Base-by-base conservation (phyloP, 805 yeast species). In the Nakazawaea laoshanensis region DNA sequence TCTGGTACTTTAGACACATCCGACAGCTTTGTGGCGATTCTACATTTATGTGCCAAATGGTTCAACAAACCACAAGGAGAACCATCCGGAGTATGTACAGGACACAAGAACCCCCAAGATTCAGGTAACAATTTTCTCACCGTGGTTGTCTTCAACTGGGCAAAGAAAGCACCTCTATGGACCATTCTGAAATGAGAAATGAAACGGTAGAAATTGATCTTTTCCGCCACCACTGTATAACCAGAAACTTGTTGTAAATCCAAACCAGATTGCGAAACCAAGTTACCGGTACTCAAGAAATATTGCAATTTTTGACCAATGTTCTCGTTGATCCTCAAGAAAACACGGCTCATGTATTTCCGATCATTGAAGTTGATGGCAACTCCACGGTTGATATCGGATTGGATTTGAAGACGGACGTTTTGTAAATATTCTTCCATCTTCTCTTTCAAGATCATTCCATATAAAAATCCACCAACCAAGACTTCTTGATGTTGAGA, bases 61-160 rank as follows among this genome's bases (percentile, higher is more conserved):
- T 92, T 92, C 50, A 92, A 66, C 55, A 92, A 68, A 65, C 98
- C 98, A 77, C 98, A 92, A 14, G 98, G 98, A 32, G 97, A 83
- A 48, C 98, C 98, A 80, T 92, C 98, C 5, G 98, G 98, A 10
- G 98, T 92, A 59, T 92, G 98, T 16, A 92, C 98, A 9, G 98
- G 98, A 63, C 98, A 92, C 47, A 92, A 62, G 72, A 92, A 92
- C 3, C 98, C 98, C 98, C 98, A 92, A 1, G 96, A 84, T 58
- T 92, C 98, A 1, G 98, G 98, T 38, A 92, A 70, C 48, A 92
- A 66, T 57, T 92, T 92, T 66, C 98, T 77, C 30, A 92, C 98
- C 1, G 97, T 82, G 16, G 98, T 92, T 26, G 98, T 92, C 56
- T 92, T 92, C 62, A 92, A 71, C 58, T 89, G 95, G 28, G 98